A percentile compares a stretch with the other conserved stretches of the same genome.
These are phyloP conservation scores for Phytophthora sp. DNA, from an alignment of 352 stramenopile genomes.

Conservation along the genomic window DNA sequence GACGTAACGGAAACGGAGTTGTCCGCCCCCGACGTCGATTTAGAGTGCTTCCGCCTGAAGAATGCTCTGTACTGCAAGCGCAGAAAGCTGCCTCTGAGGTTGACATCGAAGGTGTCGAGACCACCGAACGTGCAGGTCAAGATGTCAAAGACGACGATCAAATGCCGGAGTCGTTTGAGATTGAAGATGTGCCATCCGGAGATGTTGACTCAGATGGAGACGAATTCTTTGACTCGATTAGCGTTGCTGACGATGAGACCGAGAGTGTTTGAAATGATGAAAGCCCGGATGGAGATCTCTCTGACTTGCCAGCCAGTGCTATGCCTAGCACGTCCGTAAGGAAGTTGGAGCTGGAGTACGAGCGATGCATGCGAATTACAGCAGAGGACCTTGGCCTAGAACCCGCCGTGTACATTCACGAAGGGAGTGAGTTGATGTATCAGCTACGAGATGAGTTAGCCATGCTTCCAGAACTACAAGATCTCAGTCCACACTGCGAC, in stretches of 20 bases:
- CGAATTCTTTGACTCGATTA: too few relatives aligned
- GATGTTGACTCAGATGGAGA: too few relatives aligned
- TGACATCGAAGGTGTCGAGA: too few relatives aligned
- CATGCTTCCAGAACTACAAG: neutral
- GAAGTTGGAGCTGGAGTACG: neutral
- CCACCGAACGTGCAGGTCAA: too few relatives aligned
- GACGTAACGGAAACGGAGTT: too few relatives aligned
- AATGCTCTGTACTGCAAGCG: too few relatives aligned
- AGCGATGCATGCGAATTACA: neutral
- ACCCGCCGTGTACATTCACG: neutral
- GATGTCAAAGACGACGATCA: too few relatives aligned
- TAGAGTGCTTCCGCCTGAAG: too few relatives aligned
- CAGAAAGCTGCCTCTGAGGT: too few relatives aligned
- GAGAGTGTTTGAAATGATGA: neutral
- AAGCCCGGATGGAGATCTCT: neutral
- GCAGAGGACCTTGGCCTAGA: neutral
- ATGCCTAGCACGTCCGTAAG: neutral
- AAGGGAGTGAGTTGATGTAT: constrained; percentile 1
- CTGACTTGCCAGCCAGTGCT: neutral
- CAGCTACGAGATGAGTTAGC: neutral
- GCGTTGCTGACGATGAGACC: neutral
- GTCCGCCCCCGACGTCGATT: too few relatives aligned
- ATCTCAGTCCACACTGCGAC: neutral
- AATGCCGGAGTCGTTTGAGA: too few relatives aligned
- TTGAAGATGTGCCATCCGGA: too few relatives aligned